phyloP scores from a whole-genome alignment of 805 yeast species.

The Yarrowia sp. region DNA sequence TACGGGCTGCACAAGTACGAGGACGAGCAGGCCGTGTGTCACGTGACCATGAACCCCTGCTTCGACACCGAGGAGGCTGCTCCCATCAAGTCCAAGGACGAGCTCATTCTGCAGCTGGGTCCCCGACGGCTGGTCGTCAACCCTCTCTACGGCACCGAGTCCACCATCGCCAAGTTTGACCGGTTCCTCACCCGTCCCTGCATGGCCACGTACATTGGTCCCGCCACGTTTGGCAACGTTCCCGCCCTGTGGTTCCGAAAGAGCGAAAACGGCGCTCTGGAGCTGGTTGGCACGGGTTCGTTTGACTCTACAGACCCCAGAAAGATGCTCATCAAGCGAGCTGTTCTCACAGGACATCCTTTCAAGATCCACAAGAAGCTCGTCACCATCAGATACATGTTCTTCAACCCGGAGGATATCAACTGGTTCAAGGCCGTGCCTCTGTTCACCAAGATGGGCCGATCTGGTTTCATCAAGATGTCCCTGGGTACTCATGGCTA shows the following conservation, averaged over 20 bases:
- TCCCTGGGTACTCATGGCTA: conserved; percentile 98
- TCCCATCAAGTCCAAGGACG: conserved; percentile 84
- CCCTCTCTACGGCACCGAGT: conserved; percentile 81
- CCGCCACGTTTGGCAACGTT: conserved; percentile 75
- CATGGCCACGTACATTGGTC: conserved; percentile 87
- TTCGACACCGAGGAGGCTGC: conserved; percentile 58
- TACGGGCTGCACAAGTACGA: conserved; percentile 85
- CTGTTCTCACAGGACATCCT: conserved; percentile 91
- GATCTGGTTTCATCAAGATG: conserved; percentile 93
- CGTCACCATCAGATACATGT: conserved; percentile 95
- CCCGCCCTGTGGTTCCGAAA: conserved; percentile 83
- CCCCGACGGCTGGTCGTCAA: conserved; percentile 82
- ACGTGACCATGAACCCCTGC: conserved; percentile 88
- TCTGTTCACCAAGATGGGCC: conserved; percentile 87
- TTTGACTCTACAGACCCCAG: conserved; percentile 85
- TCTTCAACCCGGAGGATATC: conserved; percentile 89
- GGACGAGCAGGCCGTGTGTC: conserved; percentile 81
- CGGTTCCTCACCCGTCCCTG: conserved; percentile 76
- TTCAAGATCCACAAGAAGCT: conserved; percentile 92
- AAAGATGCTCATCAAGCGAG: conserved; percentile 85
- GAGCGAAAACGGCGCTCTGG: conserved; percentile 54
- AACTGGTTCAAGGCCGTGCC: conserved; percentile 90
- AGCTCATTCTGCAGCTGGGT: conserved; percentile 88
- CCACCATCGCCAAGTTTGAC: conserved; percentile 86
- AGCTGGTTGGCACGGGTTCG: conserved; percentile 87